Evolutionary conservation across 2,329 filamentous ascomycete genomes (phyloP), one percentile per base, ranked within the genome.

Genomic region (Colletotrichum theobromicola): DNA sequence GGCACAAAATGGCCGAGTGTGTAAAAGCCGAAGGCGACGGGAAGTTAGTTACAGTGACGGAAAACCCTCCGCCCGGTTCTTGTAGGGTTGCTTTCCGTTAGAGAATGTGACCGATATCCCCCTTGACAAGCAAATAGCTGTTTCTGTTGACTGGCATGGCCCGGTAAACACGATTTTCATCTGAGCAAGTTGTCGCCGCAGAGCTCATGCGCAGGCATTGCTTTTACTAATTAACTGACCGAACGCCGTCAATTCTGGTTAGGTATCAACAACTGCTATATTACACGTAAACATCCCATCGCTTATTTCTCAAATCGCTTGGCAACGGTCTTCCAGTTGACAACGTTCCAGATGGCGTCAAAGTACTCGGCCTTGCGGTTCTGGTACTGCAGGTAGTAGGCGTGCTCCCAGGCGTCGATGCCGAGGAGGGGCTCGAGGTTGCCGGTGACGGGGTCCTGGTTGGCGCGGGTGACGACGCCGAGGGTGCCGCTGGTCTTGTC

Each of bases 311-410:
- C 86, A 82, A 95, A 95, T 77, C 95, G 91, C 89, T 93, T 92
- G 84, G 94, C 93, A 58, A 95, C 96, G 35, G 94, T 91, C 91
- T 95, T 95, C 96, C 96, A 98, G 92, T 98, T 98, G 85, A 98
- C 88, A 64, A 98, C 95, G 79, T 98, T 94, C 96, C 96, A 98
- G 83, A 98, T 94, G 74, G 95, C 95, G 80, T 91, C 91, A 86
- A 98, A 98, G 90, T 98, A 98, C 88, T 98, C 95, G 72, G 94
- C 95, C 92, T 98, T 98, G 85, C 95, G 93, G 90, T 98, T 98
- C 91, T 98, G 91, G 88, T 98, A 98, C 88, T 98, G 95, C 76
- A 98, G 90, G 87, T 98, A 97, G 89, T 97, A 98, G 67, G 95
- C 95, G 86, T 98, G 95, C 89, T 98, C 95, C 95, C 95, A 98